Conservation (phyloP, 331 rosid genomes). For the Spiraea crenata region DNA sequence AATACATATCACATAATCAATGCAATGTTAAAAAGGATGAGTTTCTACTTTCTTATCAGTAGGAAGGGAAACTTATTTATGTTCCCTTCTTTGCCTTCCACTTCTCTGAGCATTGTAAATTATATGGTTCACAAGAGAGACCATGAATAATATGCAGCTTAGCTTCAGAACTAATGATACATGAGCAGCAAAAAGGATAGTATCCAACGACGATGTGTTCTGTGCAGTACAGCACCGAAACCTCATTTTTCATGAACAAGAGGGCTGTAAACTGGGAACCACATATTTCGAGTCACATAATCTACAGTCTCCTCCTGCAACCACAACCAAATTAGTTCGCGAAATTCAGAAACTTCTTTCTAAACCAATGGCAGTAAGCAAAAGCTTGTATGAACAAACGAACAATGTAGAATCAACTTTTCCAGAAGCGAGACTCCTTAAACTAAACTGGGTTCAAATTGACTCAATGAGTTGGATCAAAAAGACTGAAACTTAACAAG, state of each 20-base stretch:
- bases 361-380: not conserved
- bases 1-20: not conserved
- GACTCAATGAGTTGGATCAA: too few relatives aligned
- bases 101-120: constrained; percentile 16
- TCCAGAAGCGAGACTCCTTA: too few relatives aligned
- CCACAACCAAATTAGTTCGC: constrained; percentile 9
- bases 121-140: constrained; percentile 11
- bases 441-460: too few relatives aligned
- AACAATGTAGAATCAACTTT: too few relatives aligned
- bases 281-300: constrained; percentile 61
- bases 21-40: not conserved
- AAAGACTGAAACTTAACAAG: too few relatives aligned
- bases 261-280: constrained; percentile 89
- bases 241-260: constrained; percentile 83
- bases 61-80: not conserved
- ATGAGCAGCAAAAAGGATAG: not conserved
- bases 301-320: constrained; percentile 79
- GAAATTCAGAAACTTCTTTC: not conserved
- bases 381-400: too few relatives aligned
- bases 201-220: not conserved
- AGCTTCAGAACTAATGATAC: constrained; percentile 9
- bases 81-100: constrained; percentile 21
- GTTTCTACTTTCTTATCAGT: not conserved
- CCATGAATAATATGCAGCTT: constrained; percentile 13
- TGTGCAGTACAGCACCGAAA: not conserved